Percentiles rank a stretch among this genome's conserved stretches.
phyloP scores from a whole-genome alignment of 2,329 filamentous ascomycete species.

The Diaporthe nobilis region DNA sequence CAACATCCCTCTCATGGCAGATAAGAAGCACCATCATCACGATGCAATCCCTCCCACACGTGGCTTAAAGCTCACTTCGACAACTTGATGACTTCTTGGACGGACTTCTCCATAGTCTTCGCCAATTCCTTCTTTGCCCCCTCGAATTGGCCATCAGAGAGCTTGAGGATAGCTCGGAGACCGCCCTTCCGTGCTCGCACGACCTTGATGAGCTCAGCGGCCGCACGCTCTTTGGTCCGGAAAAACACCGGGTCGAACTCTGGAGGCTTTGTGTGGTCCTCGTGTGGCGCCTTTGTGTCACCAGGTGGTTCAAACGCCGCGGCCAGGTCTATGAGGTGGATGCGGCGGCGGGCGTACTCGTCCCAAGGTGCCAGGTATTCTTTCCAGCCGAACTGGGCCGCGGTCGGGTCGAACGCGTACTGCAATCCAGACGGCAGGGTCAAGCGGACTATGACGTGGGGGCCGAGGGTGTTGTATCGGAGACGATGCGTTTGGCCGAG shows the following conservation, averaged over 20 bases:
- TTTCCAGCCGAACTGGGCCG: neutral
- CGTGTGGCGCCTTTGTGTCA: neutral
- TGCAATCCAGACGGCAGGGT: neutral
- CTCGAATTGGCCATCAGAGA: conserved; percentile 11
- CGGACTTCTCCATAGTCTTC: neutral
- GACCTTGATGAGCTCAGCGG: neutral
- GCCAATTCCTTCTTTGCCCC: neutral
- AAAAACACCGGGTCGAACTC: neutral
- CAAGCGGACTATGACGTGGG: neutral
- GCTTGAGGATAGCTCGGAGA: neutral
- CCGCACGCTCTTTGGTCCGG: neutral
- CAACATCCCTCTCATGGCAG: too few relatives aligned
- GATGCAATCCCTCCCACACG: neutral
- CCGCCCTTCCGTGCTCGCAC: neutral
- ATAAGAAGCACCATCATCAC: too few relatives aligned
- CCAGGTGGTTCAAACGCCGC: neutral
- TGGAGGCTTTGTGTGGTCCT: neutral
- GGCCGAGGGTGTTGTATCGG: neutral
- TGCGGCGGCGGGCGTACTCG: neutral
- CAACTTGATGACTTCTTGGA: neutral
- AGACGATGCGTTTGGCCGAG: neutral
- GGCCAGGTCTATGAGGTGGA: neutral
- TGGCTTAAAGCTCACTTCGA: neutral
- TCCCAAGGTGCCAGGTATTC: neutral
- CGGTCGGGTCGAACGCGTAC: neutral